Evolutionary conservation across 805 yeast genomes (phyloP), one percentile per base, ranked within the genome.

Genomic region (Metschnikowia kunwiensis): DNA sequence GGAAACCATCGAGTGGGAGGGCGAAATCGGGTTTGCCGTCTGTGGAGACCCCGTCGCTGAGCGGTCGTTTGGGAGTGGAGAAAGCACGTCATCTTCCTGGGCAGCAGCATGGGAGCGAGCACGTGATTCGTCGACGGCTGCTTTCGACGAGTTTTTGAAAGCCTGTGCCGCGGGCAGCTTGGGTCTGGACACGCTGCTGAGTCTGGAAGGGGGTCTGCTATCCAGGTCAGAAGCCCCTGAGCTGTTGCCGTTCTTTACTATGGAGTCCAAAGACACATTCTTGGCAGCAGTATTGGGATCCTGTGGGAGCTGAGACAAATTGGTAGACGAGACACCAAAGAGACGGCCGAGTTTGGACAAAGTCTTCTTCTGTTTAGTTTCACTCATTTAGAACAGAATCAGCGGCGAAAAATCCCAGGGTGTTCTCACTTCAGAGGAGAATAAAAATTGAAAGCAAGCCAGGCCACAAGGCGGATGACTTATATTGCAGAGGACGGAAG

Each of bases 331-430:
- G 14, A 50, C 53, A 14, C 59, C 59, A 34, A 55, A 54, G 22
- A 55, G 49, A 38, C 55, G 50, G 15, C 59, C 59, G 20, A 54
- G 42, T 37, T 53, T 48, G 32, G 51, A 38, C 38, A 53, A 46
- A 22, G 55, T 52, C 38, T 46, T 49, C 32, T 52, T 54, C 29
- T 51, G 46, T 36, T 53, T 52, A 33, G 36, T 30, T 25, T 55
- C 58, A 18, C 51, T 44, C 57, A 53, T 53, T 24, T 11, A 24
- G n/a, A 11, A 4, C 26, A 12, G 26, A 12, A n/a, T n/a, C n/a
- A n/a, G n/a, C n/a, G n/a, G n/a, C n/a, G n/a, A n/a, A n/a, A n/a
- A n/a, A n/a, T n/a, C n/a, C n/a, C n/a, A n/a, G n/a, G n/a, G n/a
- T n/a, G n/a, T n/a, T n/a, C n/a, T n/a, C n/a, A n/a, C n/a, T n/a